Conservation (phyloP, 2,329 filamentous ascomycete genomes). For the Hypoxylon sp. region DNA sequence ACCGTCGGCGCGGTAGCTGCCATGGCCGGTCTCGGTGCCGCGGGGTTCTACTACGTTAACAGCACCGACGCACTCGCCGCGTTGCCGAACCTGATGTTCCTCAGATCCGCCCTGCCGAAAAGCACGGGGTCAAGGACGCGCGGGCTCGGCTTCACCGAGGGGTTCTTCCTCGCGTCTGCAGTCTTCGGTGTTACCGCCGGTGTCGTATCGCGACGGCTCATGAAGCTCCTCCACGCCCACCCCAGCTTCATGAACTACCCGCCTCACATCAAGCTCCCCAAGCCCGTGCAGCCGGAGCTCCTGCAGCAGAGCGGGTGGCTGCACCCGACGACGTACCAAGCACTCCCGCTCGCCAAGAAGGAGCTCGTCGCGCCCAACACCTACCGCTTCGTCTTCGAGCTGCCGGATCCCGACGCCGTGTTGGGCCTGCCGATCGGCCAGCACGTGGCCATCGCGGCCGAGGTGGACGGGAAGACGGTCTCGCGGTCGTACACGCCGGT, state of each 20-base stretch:
- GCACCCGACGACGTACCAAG: constrained; percentile 57
- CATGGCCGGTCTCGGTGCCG: constrained; percentile 29
- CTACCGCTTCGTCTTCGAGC: constrained; percentile 56
- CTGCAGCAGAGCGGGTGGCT: constrained; percentile 56
- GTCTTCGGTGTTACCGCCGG: constrained; percentile 46
- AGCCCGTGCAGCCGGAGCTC: constrained; percentile 48
- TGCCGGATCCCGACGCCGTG: constrained; percentile 54
- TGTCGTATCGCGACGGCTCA: constrained; percentile 42
- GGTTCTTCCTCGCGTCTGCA: constrained; percentile 48
- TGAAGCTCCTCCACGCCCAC: constrained; percentile 46
- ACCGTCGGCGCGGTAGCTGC: constrained; percentile 9
- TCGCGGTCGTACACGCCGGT: constrained; percentile 63
- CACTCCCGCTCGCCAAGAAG: constrained; percentile 54
- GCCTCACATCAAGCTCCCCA: constrained; percentile 51
- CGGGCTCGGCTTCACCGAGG: constrained; percentile 48
- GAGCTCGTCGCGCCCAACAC: constrained; percentile 52
- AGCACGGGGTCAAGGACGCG: constrained; percentile 19
- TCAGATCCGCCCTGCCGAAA: constrained; percentile 1
- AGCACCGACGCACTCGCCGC: constrained; percentile 6
- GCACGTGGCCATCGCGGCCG: constrained; percentile 61
- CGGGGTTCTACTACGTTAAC: constrained; percentile 33
- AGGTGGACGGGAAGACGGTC: constrained; percentile 55
- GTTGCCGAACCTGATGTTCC: neutral
- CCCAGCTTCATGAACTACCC: constrained; percentile 47
- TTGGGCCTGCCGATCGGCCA: constrained; percentile 65